Evolutionary conservation across 1,139 yeast species (phyloP).

Genomic region (Scheffersomyces stambukii): DNA sequence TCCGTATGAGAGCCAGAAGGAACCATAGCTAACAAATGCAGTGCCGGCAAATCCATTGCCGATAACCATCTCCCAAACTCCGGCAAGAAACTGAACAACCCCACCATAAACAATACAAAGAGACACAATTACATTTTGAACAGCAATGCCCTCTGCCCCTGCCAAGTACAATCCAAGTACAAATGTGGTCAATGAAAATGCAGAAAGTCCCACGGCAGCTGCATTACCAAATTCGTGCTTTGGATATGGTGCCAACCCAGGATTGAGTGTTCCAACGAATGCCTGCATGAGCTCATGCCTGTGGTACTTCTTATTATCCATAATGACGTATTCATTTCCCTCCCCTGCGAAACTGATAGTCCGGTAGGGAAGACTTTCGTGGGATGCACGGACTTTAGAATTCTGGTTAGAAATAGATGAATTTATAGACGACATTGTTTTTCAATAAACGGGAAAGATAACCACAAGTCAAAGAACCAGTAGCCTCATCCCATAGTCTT

Average conservation of each 20-base stretch:
- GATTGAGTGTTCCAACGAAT: constrained; percentile 34
- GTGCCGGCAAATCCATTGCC: constrained; percentile 41
- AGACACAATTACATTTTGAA: constrained; percentile 39
- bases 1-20: constrained; percentile 40
- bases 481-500: too few relatives aligned
- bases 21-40: constrained; percentile 37
- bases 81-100: constrained; percentile 43
- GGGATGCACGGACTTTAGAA: too few relatives aligned
- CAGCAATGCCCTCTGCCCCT: constrained; percentile 35
- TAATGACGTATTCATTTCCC: constrained; percentile 20
- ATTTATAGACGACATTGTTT: too few relatives aligned
- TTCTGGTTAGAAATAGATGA: too few relatives aligned
- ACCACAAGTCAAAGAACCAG: too few relatives aligned
- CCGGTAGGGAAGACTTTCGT: too few relatives aligned
- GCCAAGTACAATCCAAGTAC: constrained; percentile 41
- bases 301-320: constrained; percentile 30
- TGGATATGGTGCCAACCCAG: constrained; percentile 28
- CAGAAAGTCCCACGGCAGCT: constrained; percentile 57
- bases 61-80: constrained; percentile 46
- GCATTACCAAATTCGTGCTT: constrained; percentile 44
- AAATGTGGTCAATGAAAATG: constrained; percentile 50
- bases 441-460: too few relatives aligned
- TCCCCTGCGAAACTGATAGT: background rate
- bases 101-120: constrained; percentile 46
- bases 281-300: constrained; percentile 21